Percentiles rank a stretch among this genome's conserved stretches.
Evolutionary conservation across 441 rosid genomes (phyloP).

Genomic region (Breynia disticha): DNA sequence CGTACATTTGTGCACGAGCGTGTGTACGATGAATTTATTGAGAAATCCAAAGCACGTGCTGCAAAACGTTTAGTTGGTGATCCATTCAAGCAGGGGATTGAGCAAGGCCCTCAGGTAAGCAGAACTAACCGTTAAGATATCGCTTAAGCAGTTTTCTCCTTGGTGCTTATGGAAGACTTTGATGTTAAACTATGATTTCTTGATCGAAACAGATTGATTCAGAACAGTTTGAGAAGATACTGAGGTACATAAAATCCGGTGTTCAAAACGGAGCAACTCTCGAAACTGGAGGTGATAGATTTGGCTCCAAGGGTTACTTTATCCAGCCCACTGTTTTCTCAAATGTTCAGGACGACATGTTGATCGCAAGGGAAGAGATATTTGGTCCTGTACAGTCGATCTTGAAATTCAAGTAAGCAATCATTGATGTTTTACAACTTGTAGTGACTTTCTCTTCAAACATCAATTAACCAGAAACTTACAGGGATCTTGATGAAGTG

Average conservation of each 20-base stretch:
- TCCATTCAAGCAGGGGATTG: conserved; percentile 72
- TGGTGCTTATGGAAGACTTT: too few species aligned
- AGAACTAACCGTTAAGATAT: too few species aligned
- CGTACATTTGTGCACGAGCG: conserved; percentile 73
- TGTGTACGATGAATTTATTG: conserved; percentile 69
- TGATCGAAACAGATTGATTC: conserved; percentile 72
- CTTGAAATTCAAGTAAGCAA: conserved; percentile 68
- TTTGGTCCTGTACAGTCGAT: conserved; percentile 91
- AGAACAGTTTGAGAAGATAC: conserved; percentile 65
- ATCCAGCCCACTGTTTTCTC: conserved; percentile 90
- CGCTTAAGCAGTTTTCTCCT: too few species aligned
- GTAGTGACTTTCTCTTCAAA: too few species aligned
- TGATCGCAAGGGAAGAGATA: conserved; percentile 77
- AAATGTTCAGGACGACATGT: conserved; percentile 76
- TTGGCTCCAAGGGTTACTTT: conserved; percentile 67
- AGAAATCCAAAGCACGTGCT: conserved; percentile 75
- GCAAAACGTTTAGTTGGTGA: conserved; percentile 64
- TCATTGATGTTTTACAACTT: too few species aligned
- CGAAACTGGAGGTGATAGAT: conserved; percentile 69
- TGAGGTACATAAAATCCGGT: conserved; percentile 62
- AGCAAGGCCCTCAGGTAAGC: conserved; percentile 98
- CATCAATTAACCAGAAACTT: background rate
- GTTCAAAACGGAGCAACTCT: conserved; percentile 65
- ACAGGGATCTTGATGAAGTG: conserved; percentile 61
- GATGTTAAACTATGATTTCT: too few species aligned